These are phyloP conservation scores for Tetracladium maxilliforme DNA, from an alignment of 2,329 filamentous ascomycete species.

Conservation along the genomic window DNA sequence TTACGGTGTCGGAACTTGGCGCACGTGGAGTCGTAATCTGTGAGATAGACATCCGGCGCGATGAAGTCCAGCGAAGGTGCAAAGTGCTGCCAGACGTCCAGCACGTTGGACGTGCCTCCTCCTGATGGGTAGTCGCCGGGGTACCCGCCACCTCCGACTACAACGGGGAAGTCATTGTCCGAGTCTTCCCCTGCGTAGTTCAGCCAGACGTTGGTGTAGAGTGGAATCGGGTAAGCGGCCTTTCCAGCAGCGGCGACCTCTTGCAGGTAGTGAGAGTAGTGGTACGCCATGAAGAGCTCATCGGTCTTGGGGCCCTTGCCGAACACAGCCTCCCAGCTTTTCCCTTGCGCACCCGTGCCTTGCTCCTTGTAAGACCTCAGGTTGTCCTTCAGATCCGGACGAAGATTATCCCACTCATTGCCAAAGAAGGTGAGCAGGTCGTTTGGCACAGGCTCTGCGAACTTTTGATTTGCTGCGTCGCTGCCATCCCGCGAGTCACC, in stretches of 20 bases:
- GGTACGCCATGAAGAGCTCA: constrained; percentile 32
- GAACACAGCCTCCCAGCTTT: constrained; percentile 22
- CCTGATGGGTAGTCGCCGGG: constrained; percentile 32
- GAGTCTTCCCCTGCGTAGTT: constrained; percentile 20
- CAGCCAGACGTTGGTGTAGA: constrained; percentile 30
- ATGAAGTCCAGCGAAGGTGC: constrained; percentile 29
- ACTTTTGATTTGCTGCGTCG: constrained; percentile 22
- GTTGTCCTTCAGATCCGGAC: constrained; percentile 6
- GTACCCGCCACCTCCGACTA: constrained; percentile 24
- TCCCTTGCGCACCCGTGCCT: background rate
- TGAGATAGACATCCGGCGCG: constrained; percentile 29
- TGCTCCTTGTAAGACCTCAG: constrained; percentile 3
- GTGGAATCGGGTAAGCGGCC: constrained; percentile 21
- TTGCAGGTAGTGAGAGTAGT: constrained; percentile 24
- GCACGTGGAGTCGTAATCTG: constrained; percentile 24
- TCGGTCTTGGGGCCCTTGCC: constrained; percentile 20
- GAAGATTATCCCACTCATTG: constrained; percentile 12
- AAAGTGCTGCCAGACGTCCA: constrained; percentile 27
- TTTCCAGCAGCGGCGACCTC: constrained; percentile 24
- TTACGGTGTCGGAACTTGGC: constrained; percentile 22
- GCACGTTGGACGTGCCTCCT: constrained; percentile 22
- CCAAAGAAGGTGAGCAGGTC: constrained; percentile 17
- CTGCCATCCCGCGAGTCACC: constrained; percentile 34
- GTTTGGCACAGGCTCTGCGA: constrained; percentile 18
- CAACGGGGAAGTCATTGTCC: constrained; percentile 16